Evolutionary conservation across 345 rosid species (phyloP), one percentile per base, ranked within the genome.

Genomic region (Dimocarpus longan): DNA sequence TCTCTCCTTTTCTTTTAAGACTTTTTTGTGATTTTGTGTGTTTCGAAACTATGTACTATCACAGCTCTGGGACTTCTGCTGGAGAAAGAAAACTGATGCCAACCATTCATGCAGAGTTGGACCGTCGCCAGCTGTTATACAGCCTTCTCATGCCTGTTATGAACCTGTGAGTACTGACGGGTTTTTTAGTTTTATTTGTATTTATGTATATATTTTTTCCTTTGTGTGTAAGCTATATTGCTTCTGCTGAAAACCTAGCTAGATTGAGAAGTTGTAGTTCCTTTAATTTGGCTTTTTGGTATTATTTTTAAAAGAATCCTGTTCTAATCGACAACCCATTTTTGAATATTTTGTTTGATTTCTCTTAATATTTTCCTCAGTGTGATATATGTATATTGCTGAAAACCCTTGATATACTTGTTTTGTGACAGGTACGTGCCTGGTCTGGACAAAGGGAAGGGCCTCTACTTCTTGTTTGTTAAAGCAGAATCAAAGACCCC

Each of bases 1-100:
- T 54, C 10, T 9, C 4, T 46, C 3, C 32, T 71, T 63, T 6
- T 44, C 0, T 59, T 60, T 42, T 15, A 9, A 6, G 52, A 42
- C 26, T 76, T 0, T 21, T 32, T 76, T 66, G 1, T 50, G 50
- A 66, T 54, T 76, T 21, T 76, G 2, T 8, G 2, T 12, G 12
- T 3, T 10, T 32, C 2, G 10, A n/a, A n/a, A 3, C 22, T 54
- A 44, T 13, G 0, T 46, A 63, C n/a, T 43, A 26, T 73, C 69
- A 50, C 84, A 95, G 98, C 80, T 95, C 98, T 70, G 98, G 99
- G 12, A 95, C 99, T 67, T 95, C 99, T 24, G 99, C 96, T 6
- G 98, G 99, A 22, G 99, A 95, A 81, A 91, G 99, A 42, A 95
- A 95, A 82, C 71, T 95, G 82, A 91, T 95, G 96, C 99, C 99